Conservation (phyloP, 2,329 filamentous ascomycete genomes). For the Aspergillus fumigatus region DNA sequence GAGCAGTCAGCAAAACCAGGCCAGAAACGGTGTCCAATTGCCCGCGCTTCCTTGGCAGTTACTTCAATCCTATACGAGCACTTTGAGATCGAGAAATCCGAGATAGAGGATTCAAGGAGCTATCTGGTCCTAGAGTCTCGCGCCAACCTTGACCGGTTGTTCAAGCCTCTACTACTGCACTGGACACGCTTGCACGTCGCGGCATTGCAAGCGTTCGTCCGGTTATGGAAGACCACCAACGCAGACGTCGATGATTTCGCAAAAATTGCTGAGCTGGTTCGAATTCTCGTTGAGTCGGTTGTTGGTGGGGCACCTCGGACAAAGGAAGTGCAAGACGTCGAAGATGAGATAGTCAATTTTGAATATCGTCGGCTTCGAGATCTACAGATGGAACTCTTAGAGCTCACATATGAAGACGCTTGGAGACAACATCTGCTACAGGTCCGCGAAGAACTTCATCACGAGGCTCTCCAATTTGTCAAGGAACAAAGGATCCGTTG, state of each 20-base stretch:
- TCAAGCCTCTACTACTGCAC: constrained; percentile 81
- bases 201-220: constrained; percentile 79
- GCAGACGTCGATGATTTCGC: constrained; percentile 84
- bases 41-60: constrained; percentile 77
- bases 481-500: constrained; percentile 94
- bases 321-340: constrained; percentile 79
- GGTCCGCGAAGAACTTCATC: constrained; percentile 84
- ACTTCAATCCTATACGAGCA: constrained; percentile 90
- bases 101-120: constrained; percentile 70
- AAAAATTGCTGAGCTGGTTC: constrained; percentile 85
- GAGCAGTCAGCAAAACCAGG: constrained; percentile 75
- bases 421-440: constrained; percentile 89
- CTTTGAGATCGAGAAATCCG: constrained; percentile 85
- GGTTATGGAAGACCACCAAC: constrained; percentile 86
- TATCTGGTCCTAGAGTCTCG: constrained; percentile 70
- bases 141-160: constrained; percentile 78
- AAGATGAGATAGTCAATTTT: constrained; percentile 82
- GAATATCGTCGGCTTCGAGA: constrained; percentile 74
- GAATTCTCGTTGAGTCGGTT: constrained; percentile 85
- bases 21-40: constrained; percentile 76
- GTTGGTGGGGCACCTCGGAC: constrained; percentile 76
- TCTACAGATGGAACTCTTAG: constrained; percentile 88
- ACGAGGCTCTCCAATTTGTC: constrained; percentile 91
- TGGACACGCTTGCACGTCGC: constrained; percentile 89
- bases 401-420: constrained; percentile 86